A percentile compares a stretch with the other conserved stretches of the same genome.
These are phyloP conservation scores for Neofusicoccum sp. DNA, from an alignment of 2,329 filamentous ascomycete species.

Conservation along the genomic window DNA sequence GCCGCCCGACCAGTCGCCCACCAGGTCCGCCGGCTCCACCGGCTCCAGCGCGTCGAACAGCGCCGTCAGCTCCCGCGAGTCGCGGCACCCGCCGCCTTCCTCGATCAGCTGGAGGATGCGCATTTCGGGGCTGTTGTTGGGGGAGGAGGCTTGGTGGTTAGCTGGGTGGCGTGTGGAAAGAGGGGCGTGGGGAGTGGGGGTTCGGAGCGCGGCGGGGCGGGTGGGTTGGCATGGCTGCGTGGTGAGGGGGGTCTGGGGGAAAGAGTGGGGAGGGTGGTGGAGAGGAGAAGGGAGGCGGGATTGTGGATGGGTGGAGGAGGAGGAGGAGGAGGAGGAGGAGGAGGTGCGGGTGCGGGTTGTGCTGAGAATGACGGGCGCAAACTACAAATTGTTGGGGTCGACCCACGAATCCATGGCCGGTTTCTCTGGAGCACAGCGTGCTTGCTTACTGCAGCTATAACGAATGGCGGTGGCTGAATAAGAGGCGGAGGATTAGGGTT, in stretches of 20 bases:
- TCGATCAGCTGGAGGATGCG: neutral
- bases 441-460: no score
- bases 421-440: neutral
- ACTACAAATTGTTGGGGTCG: constrained; percentile 12
- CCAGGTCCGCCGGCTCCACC: neutral
- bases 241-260: no score
- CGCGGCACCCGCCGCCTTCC: neutral
- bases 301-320: neutral
- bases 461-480: no score
- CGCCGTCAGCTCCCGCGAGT: neutral
- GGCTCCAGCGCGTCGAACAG: constrained; percentile 8
- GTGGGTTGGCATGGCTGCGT: no score
- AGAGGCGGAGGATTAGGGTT: no score
- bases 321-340: neutral
- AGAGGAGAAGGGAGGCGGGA: no score
- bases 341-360: neutral
- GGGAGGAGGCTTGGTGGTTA: neutral
- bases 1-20: constrained; percentile 5
- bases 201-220: no score
- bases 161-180: neutral
- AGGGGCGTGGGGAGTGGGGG: neutral
- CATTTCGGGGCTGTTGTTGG: neutral
- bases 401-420: constrained; percentile 16
- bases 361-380: neutral
- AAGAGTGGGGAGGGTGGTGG: no score